phyloP scores from a whole-genome alignment of 2,329 filamentous ascomycete species.

The Acrocalymma vagum region DNA sequence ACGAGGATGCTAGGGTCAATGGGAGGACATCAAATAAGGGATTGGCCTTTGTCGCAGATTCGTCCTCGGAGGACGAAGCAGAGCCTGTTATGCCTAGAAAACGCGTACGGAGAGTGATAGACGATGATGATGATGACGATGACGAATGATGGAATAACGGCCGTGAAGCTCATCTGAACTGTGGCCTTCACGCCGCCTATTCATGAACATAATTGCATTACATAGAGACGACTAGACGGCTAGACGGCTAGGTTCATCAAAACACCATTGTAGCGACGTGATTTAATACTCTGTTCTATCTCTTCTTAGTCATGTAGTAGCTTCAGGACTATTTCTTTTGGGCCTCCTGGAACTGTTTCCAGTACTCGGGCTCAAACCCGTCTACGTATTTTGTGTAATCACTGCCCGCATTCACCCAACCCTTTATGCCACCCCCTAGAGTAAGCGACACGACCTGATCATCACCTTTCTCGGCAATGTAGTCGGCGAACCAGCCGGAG shows the following conservation, averaged over 20 bases:
- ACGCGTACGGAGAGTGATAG: slow-evolving; percentile 37
- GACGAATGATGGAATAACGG: neutral
- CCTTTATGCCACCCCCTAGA: slow-evolving; percentile 54
- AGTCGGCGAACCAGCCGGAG: slow-evolving; percentile 48
- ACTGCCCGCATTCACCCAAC: slow-evolving; percentile 53
- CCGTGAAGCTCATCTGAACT: neutral
- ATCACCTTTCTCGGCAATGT: slow-evolving; percentile 43
- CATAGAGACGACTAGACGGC: slow-evolving; percentile 2
- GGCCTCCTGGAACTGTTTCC: slow-evolving; percentile 47
- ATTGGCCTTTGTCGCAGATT: slow-evolving; percentile 28
- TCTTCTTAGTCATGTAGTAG: neutral
- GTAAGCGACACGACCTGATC: slow-evolving; percentile 51
- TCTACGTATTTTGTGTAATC: slow-evolving; percentile 50
- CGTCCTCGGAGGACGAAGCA: slow-evolving; percentile 29
- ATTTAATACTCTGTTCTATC: neutral
- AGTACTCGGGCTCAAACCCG: slow-evolving; percentile 51
- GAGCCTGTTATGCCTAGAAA: slow-evolving; percentile 30
- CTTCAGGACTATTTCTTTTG: neutral
- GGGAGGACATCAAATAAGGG: slow-evolving; percentile 19
- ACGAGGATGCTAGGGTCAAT: slow-evolving; percentile 26
- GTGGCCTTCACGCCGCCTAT: neutral
- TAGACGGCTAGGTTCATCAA: slow-evolving; percentile 4
- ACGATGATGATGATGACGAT: slow-evolving; percentile 44
- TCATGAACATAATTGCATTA: too few relatives aligned
- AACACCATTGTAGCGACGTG: slow-evolving; percentile 1